Evolutionary conservation across 2,329 filamentous ascomycete genomes (phyloP), one percentile per base, ranked within the genome.

Genomic region (Pseudogymnoascus sp.): DNA sequence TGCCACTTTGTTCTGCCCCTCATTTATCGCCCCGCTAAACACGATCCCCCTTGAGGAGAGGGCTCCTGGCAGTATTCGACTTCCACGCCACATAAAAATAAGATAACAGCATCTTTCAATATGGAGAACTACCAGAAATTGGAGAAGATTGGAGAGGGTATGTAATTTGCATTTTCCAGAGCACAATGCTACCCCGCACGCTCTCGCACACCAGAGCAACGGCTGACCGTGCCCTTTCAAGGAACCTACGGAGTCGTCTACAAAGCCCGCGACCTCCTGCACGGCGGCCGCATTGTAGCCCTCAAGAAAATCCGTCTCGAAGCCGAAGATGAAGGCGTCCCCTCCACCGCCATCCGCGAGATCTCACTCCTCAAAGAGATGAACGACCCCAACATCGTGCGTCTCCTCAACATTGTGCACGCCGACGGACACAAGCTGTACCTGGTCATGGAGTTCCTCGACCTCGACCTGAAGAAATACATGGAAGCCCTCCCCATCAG

Each of bases 81-180:
- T 64, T 66, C 65, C 65, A 71, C 71, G 66, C 68, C 72, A 71
- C 33, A 70, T 72, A 67, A 62, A 44, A 62, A 23, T 38, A 64
- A 60, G 19, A 44, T 62, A 50, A 64, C 33, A 66, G 65, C 62
- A 70, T 67, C 50, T 28, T 61, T 65, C 61, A 75, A 66, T 69
- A 96, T 96, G 92, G 91, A 96, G 78, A 96, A 96, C 79, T 96
- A 96, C 77, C 90, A 96, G 79, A 96, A 96, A 80, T 84, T 96
- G 73, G 92, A 96, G 80, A 96, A 96, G 82, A 92, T 96, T 73
- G 92, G 92, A 77, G 92, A 96, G 85, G 92, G 92, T 95, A 79
- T 71, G 83, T 75, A 60, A 63, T 63, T 68, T 21, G 47, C 40
- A 36, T n/a, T 63, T 63, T 8, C 44, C 59, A 31, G 23, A 26